These are phyloP conservation scores for Phalaenopsis equestris DNA, from an alignment of 106 monocot genomes.

Conservation along the genomic window DNA sequence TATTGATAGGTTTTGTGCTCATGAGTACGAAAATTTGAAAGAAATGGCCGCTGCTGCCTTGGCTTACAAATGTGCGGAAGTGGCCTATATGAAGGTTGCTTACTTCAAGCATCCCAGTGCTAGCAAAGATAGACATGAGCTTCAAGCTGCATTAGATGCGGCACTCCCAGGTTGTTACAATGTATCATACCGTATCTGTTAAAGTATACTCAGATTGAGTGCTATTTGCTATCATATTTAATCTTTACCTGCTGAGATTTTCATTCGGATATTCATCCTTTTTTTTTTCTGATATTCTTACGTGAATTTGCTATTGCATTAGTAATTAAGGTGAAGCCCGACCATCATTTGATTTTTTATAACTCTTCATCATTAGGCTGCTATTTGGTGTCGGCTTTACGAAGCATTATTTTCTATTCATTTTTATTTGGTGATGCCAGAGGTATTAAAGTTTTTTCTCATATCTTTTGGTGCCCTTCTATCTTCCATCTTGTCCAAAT, in stretches of 20 bases:
- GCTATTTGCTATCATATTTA: not conserved
- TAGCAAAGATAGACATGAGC: slow-evolving; percentile 61
- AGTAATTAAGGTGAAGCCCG: not conserved
- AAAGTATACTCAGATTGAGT: not conserved
- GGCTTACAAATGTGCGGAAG: slow-evolving; percentile 96
- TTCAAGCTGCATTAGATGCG: slow-evolving; percentile 43
- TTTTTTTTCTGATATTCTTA: not conserved
- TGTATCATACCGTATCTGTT: not conserved
- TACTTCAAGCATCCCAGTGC: slow-evolving; percentile 62
- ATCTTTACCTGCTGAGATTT: no score
- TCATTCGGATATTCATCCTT: no score
- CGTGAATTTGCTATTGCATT: not conserved
- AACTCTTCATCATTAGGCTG: not conserved
- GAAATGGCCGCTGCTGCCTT: slow-evolving; percentile 82
- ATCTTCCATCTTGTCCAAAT: not conserved
- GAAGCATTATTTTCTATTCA: not conserved
- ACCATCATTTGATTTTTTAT: not conserved
- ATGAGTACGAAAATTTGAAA: slow-evolving; percentile 71
- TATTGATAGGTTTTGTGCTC: slow-evolving; percentile 69
- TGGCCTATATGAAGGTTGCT: slow-evolving; percentile 86
- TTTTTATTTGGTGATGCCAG: not conserved
- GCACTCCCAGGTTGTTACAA: slow-evolving; percentile 36
- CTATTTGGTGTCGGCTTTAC: not conserved
- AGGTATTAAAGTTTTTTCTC: not conserved
- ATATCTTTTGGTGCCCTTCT: not conserved